phyloP scores from a whole-genome alignment of 805 yeast genomes.

The Monosporozyma aquatica region DNA sequence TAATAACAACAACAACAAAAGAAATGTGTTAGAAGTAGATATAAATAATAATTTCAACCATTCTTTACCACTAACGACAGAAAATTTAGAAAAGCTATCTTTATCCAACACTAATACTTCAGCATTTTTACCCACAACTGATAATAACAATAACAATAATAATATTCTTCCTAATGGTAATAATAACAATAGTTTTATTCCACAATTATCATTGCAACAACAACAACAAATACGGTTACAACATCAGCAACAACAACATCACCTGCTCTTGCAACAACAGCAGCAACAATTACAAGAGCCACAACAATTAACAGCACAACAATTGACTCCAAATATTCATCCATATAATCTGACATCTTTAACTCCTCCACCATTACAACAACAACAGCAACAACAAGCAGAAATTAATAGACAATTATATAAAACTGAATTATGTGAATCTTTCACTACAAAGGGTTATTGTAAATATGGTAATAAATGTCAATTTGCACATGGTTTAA shows the following conservation, averaged over 20 bases:
- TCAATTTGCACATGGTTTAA: constrained; percentile 86
- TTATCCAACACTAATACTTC: constrained; percentile 2
- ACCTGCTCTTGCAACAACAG: not conserved
- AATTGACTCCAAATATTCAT: not conserved
- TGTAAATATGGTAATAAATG: constrained; percentile 90
- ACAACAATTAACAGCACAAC: not conserved
- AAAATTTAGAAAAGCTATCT: constrained; percentile 22
- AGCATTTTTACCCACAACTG: no score
- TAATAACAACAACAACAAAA: not conserved
- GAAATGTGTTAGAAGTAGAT: constrained; percentile 20
- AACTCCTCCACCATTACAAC: not conserved
- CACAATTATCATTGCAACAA: not conserved
- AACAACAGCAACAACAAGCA: constrained; percentile 4
- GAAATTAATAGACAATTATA: constrained; percentile 55
- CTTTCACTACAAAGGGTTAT: constrained; percentile 55
- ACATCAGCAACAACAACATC: not conserved
- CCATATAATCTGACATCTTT: not conserved
- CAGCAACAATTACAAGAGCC: not conserved
- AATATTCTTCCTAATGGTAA: not conserved
- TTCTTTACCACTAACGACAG: constrained; percentile 24
- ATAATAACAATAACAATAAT: constrained; percentile 1
- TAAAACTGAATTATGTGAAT: constrained; percentile 84
- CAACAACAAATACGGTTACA: not conserved
- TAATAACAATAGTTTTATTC: not conserved
- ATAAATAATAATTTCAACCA: constrained; percentile 14